Evolutionary conservation across 192 early-diverging fungal genomes (phyloP).

Genomic region (Gaertneriomyces semiglobifer): DNA sequence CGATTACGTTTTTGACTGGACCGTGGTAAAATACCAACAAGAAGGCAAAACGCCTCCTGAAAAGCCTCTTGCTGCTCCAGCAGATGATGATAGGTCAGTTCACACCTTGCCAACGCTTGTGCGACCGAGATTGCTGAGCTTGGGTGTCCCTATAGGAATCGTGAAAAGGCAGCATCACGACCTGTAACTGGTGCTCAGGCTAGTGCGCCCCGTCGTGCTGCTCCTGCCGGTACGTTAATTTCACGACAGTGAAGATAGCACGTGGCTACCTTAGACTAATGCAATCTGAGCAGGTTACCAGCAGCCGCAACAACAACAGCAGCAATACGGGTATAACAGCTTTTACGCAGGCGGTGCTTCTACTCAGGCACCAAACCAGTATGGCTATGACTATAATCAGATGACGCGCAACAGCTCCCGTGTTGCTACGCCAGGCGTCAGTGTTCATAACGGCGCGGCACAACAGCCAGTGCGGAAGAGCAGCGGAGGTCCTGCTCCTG

Average conservation of each 20-base stretch:
- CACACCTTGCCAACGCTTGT: neutral
- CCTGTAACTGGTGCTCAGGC: no score
- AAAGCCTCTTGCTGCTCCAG: no score
- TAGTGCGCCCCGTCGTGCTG: neutral
- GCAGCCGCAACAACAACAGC: conserved; percentile 5
- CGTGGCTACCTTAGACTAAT: no score
- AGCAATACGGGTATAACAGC: conserved; percentile 10
- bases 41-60: neutral
- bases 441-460: conserved; percentile 18
- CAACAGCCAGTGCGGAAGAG: conserved; percentile 16
- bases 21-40: conserved; percentile 49
- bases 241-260: neutral
- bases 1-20: conserved; percentile 69
- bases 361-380: neutral
- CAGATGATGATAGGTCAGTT: neutral
- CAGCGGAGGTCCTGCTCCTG: conserved; percentile 20
- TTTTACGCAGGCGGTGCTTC: conserved; percentile 4
- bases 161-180: no score
- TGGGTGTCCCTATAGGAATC: no score
- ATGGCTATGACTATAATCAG: conserved; percentile 7
- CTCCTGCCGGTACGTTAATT: neutral
- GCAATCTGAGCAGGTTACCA: neutral
- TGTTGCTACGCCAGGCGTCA: conserved; percentile 26
- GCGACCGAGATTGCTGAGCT: neutral
- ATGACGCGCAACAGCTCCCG: conserved; percentile 25